Evolutionary conservation across 768 basidiomycete genomes (phyloP), one percentile per base, ranked within the genome.

Genomic region (Lactifluus subvellereus): DNA sequence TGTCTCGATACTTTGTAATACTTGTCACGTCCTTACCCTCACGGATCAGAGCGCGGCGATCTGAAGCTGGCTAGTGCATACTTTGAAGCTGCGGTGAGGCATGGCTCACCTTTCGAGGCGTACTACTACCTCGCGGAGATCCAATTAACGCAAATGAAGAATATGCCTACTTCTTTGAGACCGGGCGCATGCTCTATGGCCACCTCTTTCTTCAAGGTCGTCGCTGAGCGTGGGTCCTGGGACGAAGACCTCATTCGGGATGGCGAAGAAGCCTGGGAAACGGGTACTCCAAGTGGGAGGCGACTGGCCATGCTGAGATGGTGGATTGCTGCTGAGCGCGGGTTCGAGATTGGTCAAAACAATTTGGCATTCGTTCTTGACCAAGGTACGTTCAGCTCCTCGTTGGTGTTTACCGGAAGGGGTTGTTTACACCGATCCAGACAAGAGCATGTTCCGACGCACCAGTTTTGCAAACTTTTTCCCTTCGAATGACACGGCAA

Each of bases 251-350:
- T 91, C 54, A 71, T 97, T 32, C 80, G 83, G 40, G 91, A 96
- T 47, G 95, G 93, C 5, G 89, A 93, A 68, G 76, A 77, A 57
- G 79, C 81, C 6, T 94, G 91, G 91, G 78, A 79, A 72, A 80
- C 84, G 37, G 84, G 82, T 11, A 82, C 83, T 2, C 85, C 88
- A 45, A 78, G 84, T 49, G 90, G 89, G 37, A 86, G 85, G 70
- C 87, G 93, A 66, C 80, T 83, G 57, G 96, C 96, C 2, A 85
- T 98, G 76, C 75, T 98, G 37, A 87, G 89, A 53, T 99, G 97
- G 93, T 92, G 88, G 89, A 82, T 97, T 55, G 92, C 94, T 37
- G 93, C 92, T 9, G 97, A 99, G 76, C 77, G 91, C 64, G 97
- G 97, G 0, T 88, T 82, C 32, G 97, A 99, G 74, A 80, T 87